These are phyloP conservation scores for Chytridium lagenaria DNA, from an alignment of 371 early-diverging fungal genomes.

Conservation along the genomic window DNA sequence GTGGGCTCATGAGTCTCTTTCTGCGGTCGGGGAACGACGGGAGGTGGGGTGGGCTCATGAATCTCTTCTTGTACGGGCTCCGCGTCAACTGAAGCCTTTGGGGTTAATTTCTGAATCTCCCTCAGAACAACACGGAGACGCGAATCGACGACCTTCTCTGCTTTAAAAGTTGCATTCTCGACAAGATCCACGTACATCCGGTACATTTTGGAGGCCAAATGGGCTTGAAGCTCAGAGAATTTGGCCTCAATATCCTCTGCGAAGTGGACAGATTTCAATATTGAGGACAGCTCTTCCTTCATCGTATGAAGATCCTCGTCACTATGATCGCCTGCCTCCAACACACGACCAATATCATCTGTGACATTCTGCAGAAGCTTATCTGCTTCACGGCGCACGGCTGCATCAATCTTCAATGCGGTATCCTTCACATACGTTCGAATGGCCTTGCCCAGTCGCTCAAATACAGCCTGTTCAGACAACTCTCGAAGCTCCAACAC, in stretches of 20 bases:
- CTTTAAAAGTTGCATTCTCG: neutral
- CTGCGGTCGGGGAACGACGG: slow-evolving; percentile 6
- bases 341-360: slow-evolving; percentile 40
- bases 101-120: neutral
- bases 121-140: neutral
- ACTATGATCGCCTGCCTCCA: slow-evolving; percentile 27
- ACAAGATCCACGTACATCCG: slow-evolving; percentile 6
- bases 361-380: slow-evolving; percentile 26
- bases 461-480: neutral
- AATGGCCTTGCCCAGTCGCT: slow-evolving; percentile 14
- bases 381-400: slow-evolving; percentile 37
- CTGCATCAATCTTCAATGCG: slow-evolving; percentile 28
- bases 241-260: slow-evolving; percentile 22
- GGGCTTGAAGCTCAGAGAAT: neutral
- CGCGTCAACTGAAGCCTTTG: neutral
- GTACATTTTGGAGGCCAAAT: neutral
- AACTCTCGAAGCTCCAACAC: neutral
- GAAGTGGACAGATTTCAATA: neutral
- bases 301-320: slow-evolving; percentile 6
- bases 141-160: neutral
- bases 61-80: neutral
- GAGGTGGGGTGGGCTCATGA: neutral
- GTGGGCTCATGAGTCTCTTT: neutral
- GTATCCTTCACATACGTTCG: slow-evolving; percentile 9
- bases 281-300: neutral